Conservation (phyloP, 1,284 basidiomycete species). For the Inonotus hispidus region DNA sequence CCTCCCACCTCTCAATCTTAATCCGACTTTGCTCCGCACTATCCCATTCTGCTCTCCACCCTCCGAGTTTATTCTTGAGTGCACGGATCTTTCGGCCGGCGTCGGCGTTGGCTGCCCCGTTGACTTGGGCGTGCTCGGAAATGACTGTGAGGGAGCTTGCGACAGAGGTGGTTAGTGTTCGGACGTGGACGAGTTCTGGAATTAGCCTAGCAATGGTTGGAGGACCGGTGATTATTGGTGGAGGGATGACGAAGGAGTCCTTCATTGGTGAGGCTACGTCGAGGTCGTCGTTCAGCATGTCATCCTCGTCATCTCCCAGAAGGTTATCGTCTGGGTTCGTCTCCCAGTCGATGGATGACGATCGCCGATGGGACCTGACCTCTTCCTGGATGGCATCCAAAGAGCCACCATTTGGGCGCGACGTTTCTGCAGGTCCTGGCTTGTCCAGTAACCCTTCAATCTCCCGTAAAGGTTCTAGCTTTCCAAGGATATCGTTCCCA, state of each 20-base stretch:
- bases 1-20: slow-evolving; percentile 74
- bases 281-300: slow-evolving; percentile 34
- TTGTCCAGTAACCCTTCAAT: slow-evolving; percentile 43
- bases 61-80: slow-evolving; percentile 73
- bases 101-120: slow-evolving; percentile 74
- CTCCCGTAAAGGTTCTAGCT: slow-evolving; percentile 55
- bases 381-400: slow-evolving; percentile 48
- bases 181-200: slow-evolving; percentile 60
- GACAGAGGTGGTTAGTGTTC: slow-evolving; percentile 64
- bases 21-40: slow-evolving; percentile 70
- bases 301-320: slow-evolving; percentile 37
- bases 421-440: slow-evolving; percentile 23
- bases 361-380: slow-evolving; percentile 26
- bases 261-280: slow-evolving; percentile 41
- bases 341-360: slow-evolving; percentile 48
- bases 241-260: slow-evolving; percentile 42
- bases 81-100: slow-evolving; percentile 78
- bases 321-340: slow-evolving; percentile 46
- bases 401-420: slow-evolving; percentile 18
- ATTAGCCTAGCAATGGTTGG: slow-evolving; percentile 52
- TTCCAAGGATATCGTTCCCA: slow-evolving; percentile 65
- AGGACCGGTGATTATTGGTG: slow-evolving; percentile 40
- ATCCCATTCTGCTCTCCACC: slow-evolving; percentile 73
- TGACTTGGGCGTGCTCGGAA: slow-evolving; percentile 83
- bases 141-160: slow-evolving; percentile 68